Base-by-base conservation (phyloP, 2,329 filamentous ascomycete genomes). In the Xylariaceae sp. region DNA sequence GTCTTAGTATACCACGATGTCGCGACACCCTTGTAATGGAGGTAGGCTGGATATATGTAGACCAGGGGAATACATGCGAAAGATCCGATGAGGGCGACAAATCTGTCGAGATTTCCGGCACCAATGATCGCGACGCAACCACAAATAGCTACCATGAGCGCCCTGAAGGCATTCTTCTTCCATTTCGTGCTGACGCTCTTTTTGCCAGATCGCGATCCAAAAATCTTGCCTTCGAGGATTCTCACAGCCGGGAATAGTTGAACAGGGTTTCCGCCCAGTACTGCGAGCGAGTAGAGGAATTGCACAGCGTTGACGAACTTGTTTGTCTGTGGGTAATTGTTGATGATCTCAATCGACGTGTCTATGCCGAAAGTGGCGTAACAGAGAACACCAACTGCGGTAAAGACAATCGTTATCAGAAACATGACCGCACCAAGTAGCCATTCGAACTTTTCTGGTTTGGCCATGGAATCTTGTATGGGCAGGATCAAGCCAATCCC, bases 401-500 rank as follows among this genome's bases (percentile, higher is more conserved):
- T 85, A 66, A 86, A 89, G 55, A 88, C 77, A 52, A 83, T 63
- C 3, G 85, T 88, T 61, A 88, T 86, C 64, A 88, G 73, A 49
- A 82, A 60, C 85, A 89, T 88, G 64, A 89, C 80, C 11, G 79
- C 54, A 49, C 74, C 84, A 1, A 89, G 76, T 3, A 89, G 73
- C 45, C 71, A 71, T 55, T 79, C 75, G 56, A 89, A 89, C 16
- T 81, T 74, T 50, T 86, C 71, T 0, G 85, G 85, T 47, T 82
- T 71, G 56, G 78, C 79, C 85, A 89, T 89, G 45, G 81, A 85
- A 7, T 83, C 85, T 61, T 88, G 83, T 43, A 89, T 89, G 0
- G 85, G 85, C 7, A 89, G 70, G 52, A 89, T 87, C 20, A 89
- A 77, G 1, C 85, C 85, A 37, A 89, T 88, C 38, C 85, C 85